Conservation (phyloP, 345 rosid species). For the Populus deltoides region DNA sequence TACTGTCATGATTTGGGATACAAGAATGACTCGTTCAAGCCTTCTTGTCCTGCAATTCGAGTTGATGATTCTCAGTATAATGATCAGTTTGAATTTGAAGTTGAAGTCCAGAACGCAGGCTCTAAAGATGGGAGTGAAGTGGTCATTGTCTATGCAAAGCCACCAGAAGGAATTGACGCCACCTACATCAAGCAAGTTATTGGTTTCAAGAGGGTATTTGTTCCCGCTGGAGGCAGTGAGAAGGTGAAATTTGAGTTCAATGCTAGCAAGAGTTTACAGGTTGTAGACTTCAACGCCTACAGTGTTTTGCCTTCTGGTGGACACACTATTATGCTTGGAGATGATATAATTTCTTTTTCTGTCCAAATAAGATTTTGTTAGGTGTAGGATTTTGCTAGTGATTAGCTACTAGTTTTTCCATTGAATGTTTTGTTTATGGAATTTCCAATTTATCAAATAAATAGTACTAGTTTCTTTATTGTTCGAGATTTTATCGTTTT, state of each 20-base stretch:
- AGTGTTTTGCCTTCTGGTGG: slow-evolving; percentile 7
- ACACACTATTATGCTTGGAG: slow-evolving; percentile 12
- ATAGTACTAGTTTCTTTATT: too few relatives aligned
- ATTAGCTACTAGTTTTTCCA: too few relatives aligned
- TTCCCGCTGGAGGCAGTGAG: neutral
- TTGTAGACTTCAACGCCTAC: slow-evolving; percentile 13
- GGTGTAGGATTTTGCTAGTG: neutral
- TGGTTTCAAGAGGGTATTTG: slow-evolving; percentile 16
- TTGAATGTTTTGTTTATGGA: neutral
- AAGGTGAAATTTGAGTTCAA: slow-evolving; percentile 5
- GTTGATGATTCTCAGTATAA: neutral
- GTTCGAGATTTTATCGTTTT: too few relatives aligned
- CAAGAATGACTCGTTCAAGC: neutral
- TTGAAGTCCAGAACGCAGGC: slow-evolving; percentile 5
- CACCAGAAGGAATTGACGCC: slow-evolving; percentile 8
- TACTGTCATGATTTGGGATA: slow-evolving; percentile 25
- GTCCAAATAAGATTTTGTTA: neutral
- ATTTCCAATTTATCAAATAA: too few relatives aligned
- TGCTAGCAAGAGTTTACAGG: slow-evolving; percentile 7
- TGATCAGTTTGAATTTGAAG: neutral
- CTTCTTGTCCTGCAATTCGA: slow-evolving; percentile 15
- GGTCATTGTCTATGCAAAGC: slow-evolving; percentile 14
- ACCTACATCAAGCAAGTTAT: slow-evolving; percentile 13
- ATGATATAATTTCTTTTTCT: neutral
- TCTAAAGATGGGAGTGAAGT: slow-evolving; percentile 11